Evolutionary conservation across 352 stramenopile genomes (phyloP), one percentile per base, ranked within the genome.

Genomic region (Peronospora belbahrii): DNA sequence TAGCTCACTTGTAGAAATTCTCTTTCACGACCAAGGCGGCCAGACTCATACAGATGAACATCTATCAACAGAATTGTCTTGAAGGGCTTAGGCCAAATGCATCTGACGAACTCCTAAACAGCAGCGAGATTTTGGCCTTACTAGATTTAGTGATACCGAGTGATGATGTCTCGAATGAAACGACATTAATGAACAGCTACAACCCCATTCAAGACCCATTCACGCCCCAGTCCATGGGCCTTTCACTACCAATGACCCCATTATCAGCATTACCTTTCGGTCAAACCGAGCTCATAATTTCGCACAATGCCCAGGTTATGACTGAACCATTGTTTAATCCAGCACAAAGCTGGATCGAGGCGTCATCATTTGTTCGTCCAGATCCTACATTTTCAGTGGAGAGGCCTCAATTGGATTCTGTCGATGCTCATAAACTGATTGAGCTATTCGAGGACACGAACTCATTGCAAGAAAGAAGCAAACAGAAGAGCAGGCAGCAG

Each of bases 1-100:
- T 19, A 25, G 31, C 50, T 62, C 59, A 69, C 50, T 69, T 59
- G 59, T 13, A 14, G 19, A 56, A 55, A 28, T 59, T 62, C 42
- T 46, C 49, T 48, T n/a, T 31, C 43, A 62, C 20, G 25, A 55
- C 39, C 25, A 39, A 34, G 13, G 33, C 37, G 13, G 33, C 37
- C 9, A 43, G 25, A 49, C 34, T 35, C 32, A 45, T 30, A 19
- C 2, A 36, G 33, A 62, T 65, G 60, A 52, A 25, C 20, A 49
- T 53, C 31, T 50, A 47, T 48, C 50, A 56, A 0, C 44, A 48
- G 3, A 30, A 13, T 27, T 18, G 11, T 31, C 33, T 41, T 8
- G 23, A 59, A 40, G 17, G 5, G 13, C 25, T 36, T 18, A 33
- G n/a, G 13, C 28, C 50, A 15, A 14, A n/a, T 18, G 18, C 34